These are phyloP conservation scores for Aspergillus caelatus DNA, from an alignment of 2,329 filamentous ascomycete genomes.

Conservation along the genomic window DNA sequence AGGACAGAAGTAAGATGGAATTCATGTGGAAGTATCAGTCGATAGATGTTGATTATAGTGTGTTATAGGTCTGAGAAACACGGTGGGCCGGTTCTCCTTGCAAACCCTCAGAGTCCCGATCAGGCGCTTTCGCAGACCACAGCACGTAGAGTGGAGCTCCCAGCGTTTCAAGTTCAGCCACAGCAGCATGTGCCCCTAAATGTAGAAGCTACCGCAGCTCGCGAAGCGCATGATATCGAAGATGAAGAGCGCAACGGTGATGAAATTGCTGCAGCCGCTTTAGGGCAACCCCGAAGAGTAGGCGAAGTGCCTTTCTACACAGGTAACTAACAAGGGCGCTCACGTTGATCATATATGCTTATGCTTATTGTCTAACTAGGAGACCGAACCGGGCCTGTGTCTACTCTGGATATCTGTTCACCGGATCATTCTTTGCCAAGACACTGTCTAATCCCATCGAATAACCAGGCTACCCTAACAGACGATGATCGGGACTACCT, in stretches of 20 bases:
- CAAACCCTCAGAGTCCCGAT: background rate
- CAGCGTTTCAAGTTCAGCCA: background rate
- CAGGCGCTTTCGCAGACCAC: background rate
- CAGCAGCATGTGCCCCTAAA: background rate
- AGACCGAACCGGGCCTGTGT: background rate
- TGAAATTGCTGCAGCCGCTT: background rate
- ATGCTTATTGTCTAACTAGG: background rate
- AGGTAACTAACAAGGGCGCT: background rate
- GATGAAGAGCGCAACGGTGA: background rate
- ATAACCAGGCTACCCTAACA: background rate
- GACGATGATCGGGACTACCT: constrained; percentile 25
- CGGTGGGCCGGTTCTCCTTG: background rate
- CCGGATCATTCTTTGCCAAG: background rate
- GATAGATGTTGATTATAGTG: background rate
- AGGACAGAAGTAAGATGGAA: background rate
- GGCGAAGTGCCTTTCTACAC: background rate
- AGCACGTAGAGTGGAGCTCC: background rate
- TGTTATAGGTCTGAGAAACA: background rate
- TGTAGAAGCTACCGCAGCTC: background rate
- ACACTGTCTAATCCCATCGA: background rate
- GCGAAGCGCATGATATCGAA: background rate
- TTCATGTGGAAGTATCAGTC: background rate
- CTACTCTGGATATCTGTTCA: background rate
- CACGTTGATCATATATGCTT: background rate
- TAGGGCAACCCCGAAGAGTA: background rate